phyloP scores from a whole-genome alignment of 495 filamentous ascomycete species.

The Annulohypoxylon bovei region DNA sequence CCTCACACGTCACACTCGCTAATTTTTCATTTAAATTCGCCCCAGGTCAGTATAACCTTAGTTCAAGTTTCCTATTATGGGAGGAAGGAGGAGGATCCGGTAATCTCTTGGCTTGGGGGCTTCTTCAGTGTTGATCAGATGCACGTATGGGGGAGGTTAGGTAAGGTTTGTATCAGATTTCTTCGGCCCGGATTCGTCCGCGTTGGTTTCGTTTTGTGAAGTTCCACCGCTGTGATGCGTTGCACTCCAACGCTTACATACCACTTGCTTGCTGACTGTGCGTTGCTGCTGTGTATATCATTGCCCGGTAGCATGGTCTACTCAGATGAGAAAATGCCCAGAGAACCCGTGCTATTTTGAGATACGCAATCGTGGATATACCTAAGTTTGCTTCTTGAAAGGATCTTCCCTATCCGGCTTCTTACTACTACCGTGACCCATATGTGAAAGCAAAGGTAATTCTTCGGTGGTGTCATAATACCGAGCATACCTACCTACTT shows the following conservation, averaged over 20 bases:
- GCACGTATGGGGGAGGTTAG: not conserved
- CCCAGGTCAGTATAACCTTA: not conserved
- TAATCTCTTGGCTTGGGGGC: slow-evolving; percentile 16
- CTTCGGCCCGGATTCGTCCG: slow-evolving; percentile 19
- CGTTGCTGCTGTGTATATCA: not conserved
- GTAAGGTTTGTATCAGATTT: slow-evolving; percentile 24
- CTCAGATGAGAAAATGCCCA: not conserved
- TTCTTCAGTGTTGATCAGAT: not conserved
- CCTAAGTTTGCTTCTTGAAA: not conserved
- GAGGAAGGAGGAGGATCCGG: not conserved
- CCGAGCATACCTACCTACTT: not conserved
- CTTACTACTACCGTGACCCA: not conserved
- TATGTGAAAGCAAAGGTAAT: not conserved
- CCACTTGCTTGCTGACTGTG: not conserved
- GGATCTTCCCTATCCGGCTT: not conserved
- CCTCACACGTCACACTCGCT: slow-evolving; percentile 33
- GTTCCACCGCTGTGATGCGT: not conserved
- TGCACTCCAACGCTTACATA: slow-evolving; percentile 9
- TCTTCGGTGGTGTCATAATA: not conserved
- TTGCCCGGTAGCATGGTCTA: not conserved
- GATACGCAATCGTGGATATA: not conserved
- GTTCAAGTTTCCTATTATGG: slow-evolving; percentile 16
- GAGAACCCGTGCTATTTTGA: not conserved
- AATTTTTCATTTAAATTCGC: slow-evolving; percentile 15
- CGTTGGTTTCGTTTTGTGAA: not conserved